Evolutionary conservation across 345 rosid species (phyloP), one percentile per base, ranked within the genome.

Genomic region (Pugionium cornutum): DNA sequence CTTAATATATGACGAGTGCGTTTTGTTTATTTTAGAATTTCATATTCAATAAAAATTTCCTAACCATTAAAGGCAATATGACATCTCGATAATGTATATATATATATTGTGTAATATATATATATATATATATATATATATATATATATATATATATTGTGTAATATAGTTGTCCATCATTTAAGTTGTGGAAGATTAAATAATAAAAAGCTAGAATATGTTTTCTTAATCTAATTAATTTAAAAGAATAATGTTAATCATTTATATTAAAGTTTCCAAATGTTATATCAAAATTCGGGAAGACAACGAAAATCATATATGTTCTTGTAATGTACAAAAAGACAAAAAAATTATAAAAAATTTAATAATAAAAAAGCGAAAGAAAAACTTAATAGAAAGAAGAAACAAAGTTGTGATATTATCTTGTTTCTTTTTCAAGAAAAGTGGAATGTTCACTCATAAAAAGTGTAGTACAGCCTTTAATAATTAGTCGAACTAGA

Each of bases 391-490:
- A 60, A 51, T 60, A 46, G 52, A 59, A 69, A 60, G 53, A 42
- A 28, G 9, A 33, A 68, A 60, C 53, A 60, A 73, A 73, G 62
- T 31, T 58, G 63, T 31, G 72, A 53, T 59, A 60, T 36, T 66
- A 58, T 66, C 68, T 6, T 44, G 58, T 66, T 73, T 18, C 6
- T 73, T 36, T 72, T 56, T 72, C 64, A 42, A 64, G 53, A 65
- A 51, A 58, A 60, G 67, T 66, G 77, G 68, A 67, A 59, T 59
- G 57, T 66, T 66, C 73, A 73, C 57, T 67, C 57, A 52, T 53
- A 58, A 7, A 64, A 55, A 64, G 39, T 50, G 32, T 33, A 57
- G 49, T 65, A 72, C 58, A 72, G 71, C 60, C 5, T 58, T 65
- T 66, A 72, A 72, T 65, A 65, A 65, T 65, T 51, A 49, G 45